Evolutionary conservation across 1,139 yeast species (phyloP).

Genomic region (Taphrina betulina): DNA sequence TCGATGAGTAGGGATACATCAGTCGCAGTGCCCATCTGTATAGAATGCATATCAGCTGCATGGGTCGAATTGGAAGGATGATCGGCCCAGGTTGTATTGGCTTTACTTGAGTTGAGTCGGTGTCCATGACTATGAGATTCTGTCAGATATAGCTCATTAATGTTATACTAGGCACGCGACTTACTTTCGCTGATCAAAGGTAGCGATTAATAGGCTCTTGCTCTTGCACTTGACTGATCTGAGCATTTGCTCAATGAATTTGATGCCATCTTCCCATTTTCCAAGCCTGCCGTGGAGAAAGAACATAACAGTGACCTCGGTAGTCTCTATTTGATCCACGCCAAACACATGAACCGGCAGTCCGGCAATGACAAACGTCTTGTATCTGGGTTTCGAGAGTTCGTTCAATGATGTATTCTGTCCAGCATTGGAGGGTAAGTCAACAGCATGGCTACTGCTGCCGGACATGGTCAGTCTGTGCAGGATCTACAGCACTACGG

Average conservation of each 20-base stretch:
- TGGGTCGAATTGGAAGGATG: conserved; percentile 49
- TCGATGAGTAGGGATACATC: conserved; percentile 55
- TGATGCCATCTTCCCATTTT: conserved; percentile 19
- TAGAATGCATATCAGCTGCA: conserved; percentile 55
- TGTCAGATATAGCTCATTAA: neutral
- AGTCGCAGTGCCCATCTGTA: conserved; percentile 49
- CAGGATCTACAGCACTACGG: too few species aligned
- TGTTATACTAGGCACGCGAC: conserved; percentile 52
- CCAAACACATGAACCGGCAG: conserved; percentile 41
- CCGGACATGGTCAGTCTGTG: neutral
- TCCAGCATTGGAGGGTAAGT: conserved; percentile 12
- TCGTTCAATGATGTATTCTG: neutral
- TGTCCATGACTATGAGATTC: conserved; percentile 13
- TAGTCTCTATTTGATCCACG: conserved; percentile 34
- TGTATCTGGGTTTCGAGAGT: neutral
- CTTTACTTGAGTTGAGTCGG: neutral
- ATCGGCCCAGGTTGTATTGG: conserved; percentile 29
- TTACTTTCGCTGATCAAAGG: conserved; percentile 63
- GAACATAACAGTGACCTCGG: conserved; percentile 27
- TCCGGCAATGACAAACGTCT: conserved; percentile 39
- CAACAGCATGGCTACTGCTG: conserved; percentile 9
- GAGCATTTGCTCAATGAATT: conserved; percentile 11
- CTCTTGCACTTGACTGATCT: neutral
- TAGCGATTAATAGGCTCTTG: conserved; percentile 48
- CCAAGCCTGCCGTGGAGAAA: conserved; percentile 34